Evolutionary conservation across 106 monocot genomes (phyloP), one percentile per base, ranked within the genome.

Genomic region (Dendrobium chrysotoxum): DNA sequence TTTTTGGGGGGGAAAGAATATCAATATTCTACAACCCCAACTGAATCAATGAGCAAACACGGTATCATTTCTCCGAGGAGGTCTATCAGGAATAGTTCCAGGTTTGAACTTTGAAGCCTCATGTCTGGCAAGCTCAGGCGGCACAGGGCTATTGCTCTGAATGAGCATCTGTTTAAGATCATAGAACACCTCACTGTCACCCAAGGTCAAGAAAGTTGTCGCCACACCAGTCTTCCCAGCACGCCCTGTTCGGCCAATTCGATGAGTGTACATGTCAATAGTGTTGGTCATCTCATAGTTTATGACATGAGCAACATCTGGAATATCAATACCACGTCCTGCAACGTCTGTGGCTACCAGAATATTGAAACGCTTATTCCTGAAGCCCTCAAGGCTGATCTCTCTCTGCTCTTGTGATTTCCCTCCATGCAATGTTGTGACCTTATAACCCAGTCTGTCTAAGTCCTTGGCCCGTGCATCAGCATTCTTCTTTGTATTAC

Each of bases 121-220:
- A 66, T 98, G 98, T 75, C 98, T 89, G 4, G 95, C 92, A 18
- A 98, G 87, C 86, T 98, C 98, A 11, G 98, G 98, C 1, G 98
- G 98, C 21, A 98, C 91, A 11, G 87, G 83, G 61, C 98, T 95
- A 64, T 95, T 95, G 87, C 91, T 95, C 79, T 98, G 98, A 58
- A 87, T 85, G 18, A 98, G 89, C 95, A 98, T 98, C 92, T 98
- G 98, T 78, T 98, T 98, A 23, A 98, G 87, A 80, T 98, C 98
- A 82, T 92, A 98, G 82, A 98, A 98, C 75, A 98, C 95, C 4
- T 95, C 98, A 25, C 87, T 87, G 71, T 98, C 95, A 16, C 87
- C 82, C 67, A 95, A 83, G 20, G 98, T 98, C 64, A 98, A 79
- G 76, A 98, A 98, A 35, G 98, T 95, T 12, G 98, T 98, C 18